Base-by-base conservation (phyloP, 345 rosid genomes). In the Eucalyptus erythrocorys region DNA sequence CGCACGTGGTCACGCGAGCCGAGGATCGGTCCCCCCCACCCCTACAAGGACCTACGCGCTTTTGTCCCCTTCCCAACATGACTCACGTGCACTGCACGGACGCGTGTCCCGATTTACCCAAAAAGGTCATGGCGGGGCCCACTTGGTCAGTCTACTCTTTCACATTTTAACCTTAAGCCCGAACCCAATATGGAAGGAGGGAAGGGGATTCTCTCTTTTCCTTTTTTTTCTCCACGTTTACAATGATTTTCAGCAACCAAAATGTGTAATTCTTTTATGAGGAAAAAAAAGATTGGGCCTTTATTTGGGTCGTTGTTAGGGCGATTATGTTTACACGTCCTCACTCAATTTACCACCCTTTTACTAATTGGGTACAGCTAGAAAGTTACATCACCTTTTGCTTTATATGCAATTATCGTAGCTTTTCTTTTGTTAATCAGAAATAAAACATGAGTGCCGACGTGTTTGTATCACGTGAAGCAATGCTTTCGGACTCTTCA, bases 361-460 rank as follows among this genome's bases (percentile, higher is more conserved):
- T 14, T 2, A n/a, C 76, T 64, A 64, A 64, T 64, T 68, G 7
- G 24, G 4, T 9, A 34, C 1, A 68, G 8, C 81, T 37, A 19
- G 13, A 34, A 68, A 4, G 13, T 34, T 66, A 66, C 5, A 7
- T 66, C 40, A 66, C 19, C 6, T 8, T 68, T 14, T 16, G 13
- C 24, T 68, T 32, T 68, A 68, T 68, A 32, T 68, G 13, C 13
- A 16, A 17, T 68, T 66, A 34, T 9, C 3, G 26, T 2, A 12
- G 10, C 7, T 37, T 37, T 71, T 19, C 27, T 71, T 71, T 37
- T 6, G 27, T 19, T 3, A 2, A 8, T 14, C 10, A 13, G 0
- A 14, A 64, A n/a, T 1, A n/a, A 34, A 64, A n/a, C 14, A 13
- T 0, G 21, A 64, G 3, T 15, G 5, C n/a, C 0, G 3, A 2